Conservation (phyloP, 2,329 filamentous ascomycete genomes). For the Aspergillus sp. region DNA sequence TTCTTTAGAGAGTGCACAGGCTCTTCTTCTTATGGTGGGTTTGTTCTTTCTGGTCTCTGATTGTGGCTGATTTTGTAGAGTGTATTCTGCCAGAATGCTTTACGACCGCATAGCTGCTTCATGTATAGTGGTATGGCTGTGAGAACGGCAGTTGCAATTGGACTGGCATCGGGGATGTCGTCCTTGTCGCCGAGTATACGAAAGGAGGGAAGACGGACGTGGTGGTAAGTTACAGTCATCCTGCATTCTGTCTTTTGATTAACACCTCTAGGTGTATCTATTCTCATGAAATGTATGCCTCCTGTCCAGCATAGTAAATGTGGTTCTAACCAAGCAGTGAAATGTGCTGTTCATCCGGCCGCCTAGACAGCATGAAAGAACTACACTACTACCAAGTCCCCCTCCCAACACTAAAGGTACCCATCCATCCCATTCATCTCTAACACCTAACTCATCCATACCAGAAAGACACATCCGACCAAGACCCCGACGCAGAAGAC, state of each 20-base stretch:
- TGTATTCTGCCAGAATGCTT: constrained; percentile 28
- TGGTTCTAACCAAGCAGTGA: constrained; percentile 14
- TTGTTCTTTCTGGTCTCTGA: neutral
- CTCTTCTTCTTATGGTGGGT: constrained; percentile 19
- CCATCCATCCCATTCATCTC: neutral
- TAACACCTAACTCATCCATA: neutral
- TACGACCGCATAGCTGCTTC: constrained; percentile 31
- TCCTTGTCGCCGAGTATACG: constrained; percentile 9
- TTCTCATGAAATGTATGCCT: constrained; percentile 15
- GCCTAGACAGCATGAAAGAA: constrained; percentile 23
- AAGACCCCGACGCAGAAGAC: constrained; percentile 15
- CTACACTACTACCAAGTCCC: constrained; percentile 20
- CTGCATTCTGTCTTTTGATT: neutral
- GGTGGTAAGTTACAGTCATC: constrained; percentile 15
- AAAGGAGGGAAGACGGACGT: constrained; percentile 17
- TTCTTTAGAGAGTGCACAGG: constrained; percentile 20
- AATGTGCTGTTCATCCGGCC: constrained; percentile 25
- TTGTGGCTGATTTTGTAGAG: constrained; percentile 3
- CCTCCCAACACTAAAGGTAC: constrained; percentile 13
- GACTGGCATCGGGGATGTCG: constrained; percentile 22
- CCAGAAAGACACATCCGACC: constrained; percentile 2
- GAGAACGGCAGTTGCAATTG: constrained; percentile 29
- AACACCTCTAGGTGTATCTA: constrained; percentile 12
- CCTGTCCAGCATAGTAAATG: neutral
- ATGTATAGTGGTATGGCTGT: constrained; percentile 33